phyloP scores from a whole-genome alignment of 495 filamentous ascomycete species.

The Aspergillus sclerotioniger region DNA sequence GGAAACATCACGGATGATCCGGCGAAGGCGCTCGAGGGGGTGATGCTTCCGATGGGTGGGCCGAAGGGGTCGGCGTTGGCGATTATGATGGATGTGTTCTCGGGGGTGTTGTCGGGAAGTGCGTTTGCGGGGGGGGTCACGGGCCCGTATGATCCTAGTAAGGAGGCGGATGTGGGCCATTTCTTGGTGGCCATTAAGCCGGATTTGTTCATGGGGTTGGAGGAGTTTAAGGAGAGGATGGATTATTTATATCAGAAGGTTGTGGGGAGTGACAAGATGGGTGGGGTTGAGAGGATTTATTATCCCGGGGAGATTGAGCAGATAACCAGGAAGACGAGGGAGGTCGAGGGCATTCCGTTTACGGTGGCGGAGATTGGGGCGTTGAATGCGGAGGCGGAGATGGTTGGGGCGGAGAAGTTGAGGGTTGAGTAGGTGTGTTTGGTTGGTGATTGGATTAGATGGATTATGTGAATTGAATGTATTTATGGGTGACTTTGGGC shows the following conservation, averaged over 20 bases:
- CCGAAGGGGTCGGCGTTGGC: slow-evolving; percentile 70
- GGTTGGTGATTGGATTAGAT: neutral
- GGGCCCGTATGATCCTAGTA: slow-evolving; percentile 67
- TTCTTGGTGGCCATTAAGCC: slow-evolving; percentile 74
- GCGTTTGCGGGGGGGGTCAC: slow-evolving; percentile 73
- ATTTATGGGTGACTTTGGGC: too few species aligned
- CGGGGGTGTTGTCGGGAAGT: slow-evolving; percentile 67
- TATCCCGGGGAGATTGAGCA: slow-evolving; percentile 79
- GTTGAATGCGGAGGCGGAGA: slow-evolving; percentile 65
- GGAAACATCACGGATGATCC: slow-evolving; percentile 69
- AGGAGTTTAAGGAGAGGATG: slow-evolving; percentile 70
- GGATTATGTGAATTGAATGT: neutral
- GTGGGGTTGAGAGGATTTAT: slow-evolving; percentile 71
- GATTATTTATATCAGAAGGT: slow-evolving; percentile 65
- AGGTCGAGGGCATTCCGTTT: slow-evolving; percentile 61
- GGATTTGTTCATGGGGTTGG: slow-evolving; percentile 69
- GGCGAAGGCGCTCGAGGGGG: slow-evolving; percentile 60
- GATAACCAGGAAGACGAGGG: slow-evolving; percentile 53
- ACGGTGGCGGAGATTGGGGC: slow-evolving; percentile 62
- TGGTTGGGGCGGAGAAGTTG: slow-evolving; percentile 43
- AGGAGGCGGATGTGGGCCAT: slow-evolving; percentile 70
- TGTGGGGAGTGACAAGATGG: slow-evolving; percentile 61
- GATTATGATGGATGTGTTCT: slow-evolving; percentile 86
- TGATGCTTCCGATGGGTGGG: slow-evolving; percentile 79
- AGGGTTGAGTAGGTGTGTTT: slow-evolving; percentile 13